Evolutionary conservation across 257 asterid genomes (phyloP), one percentile per base, ranked within the genome.

Genomic region (Solanum megistacrolobum): DNA sequence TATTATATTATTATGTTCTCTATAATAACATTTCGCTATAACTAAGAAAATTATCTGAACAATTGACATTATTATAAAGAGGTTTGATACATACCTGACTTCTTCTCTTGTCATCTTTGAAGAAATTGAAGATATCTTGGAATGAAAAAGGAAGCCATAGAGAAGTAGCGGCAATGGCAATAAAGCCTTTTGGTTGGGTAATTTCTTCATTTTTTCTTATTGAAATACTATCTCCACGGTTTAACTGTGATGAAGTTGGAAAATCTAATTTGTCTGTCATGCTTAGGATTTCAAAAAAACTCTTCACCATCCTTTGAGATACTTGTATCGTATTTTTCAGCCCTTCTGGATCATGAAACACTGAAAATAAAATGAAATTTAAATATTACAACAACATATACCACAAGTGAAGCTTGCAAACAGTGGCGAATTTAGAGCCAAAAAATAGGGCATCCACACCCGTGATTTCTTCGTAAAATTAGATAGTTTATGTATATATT

Each of bases 281-380:
- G 92, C 95, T 88, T 83, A 95, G 79, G 20, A 69, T 81, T 89
- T 90, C 95, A 86, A 88, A 89, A 25, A 95, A 96, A 13, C 41
- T 92, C 88, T 89, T 92, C 88, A 94, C 91, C 98, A 95, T 93
- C 88, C 94, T 91, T 32, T 95, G 94, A 11, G 95, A 95, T 21
- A 95, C 93, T 65, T 92, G 88, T 94, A 92, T 89, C 10, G 93
- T 29, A 90, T 58, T 58, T 89, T 92, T 84, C 87, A 90, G 88
- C 5, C 95, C 97, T 39, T 93, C 89, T 58, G 88, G 71, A 4
- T 92, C 89, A 69, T 83, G 88, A 41, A 92, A 90, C 58, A 93
- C 98, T 92, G 86, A 52, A 87, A 86, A 74, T 11, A 25, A 1
- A 72, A 62, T 23, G 75, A 16, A 32, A 0, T 66, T 81, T 62